Conservation (phyloP, 2,329 filamentous ascomycete species). For the Thelonectria discophora region DNA sequence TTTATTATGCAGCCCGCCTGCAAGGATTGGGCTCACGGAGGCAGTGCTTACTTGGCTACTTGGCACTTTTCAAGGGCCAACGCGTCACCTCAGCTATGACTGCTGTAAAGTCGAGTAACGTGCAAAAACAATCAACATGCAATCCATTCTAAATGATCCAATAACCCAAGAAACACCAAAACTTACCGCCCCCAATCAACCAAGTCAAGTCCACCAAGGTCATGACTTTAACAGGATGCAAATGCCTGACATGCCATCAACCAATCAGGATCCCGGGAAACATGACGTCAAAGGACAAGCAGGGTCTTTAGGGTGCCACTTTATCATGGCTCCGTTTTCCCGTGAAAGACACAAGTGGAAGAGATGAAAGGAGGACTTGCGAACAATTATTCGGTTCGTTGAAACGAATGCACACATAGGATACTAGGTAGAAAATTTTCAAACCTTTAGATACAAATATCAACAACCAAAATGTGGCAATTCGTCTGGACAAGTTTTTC, state of each 20-base stretch:
- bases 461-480: background rate
- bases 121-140: background rate
- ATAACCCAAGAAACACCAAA: background rate
- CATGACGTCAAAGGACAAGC: constrained; percentile 38
- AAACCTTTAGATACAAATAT: background rate
- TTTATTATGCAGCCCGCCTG: constrained; percentile 26
- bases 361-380: background rate
- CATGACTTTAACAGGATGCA: background rate
- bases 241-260: constrained; percentile 4
- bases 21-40: constrained; percentile 26
- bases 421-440: background rate
- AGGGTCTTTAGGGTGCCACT: constrained; percentile 1
- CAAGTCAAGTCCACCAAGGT: background rate
- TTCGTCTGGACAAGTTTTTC: constrained; percentile 10
- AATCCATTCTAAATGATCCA: background rate
- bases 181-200: background rate
- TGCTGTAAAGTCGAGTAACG: background rate
- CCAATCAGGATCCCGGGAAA: constrained; percentile 36
- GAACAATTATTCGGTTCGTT: background rate
- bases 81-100: constrained; percentile 8
- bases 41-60: constrained; percentile 13
- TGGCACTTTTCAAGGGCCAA: background rate
- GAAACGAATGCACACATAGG: background rate
- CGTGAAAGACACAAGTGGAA: background rate
- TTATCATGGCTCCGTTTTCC: constrained; percentile 7